phyloP scores from a whole-genome alignment of 2,329 filamentous ascomycete species.

The Calonectria fujianensis region DNA sequence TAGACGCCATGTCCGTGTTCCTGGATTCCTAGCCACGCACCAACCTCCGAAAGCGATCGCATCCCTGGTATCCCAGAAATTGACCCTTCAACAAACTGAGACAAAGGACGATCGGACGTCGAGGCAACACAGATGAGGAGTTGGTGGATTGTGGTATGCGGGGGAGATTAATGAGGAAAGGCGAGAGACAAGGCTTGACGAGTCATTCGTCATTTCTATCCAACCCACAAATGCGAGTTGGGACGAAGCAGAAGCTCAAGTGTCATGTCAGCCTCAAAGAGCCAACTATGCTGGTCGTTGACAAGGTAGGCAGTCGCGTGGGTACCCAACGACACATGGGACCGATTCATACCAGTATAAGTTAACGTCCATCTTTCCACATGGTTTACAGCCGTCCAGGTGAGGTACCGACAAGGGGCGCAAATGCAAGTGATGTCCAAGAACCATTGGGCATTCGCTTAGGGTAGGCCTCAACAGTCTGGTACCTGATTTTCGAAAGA shows the following conservation, averaged over 20 bases:
- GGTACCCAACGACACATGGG: slow-evolving; percentile 9
- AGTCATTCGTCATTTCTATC: slow-evolving; percentile 36
- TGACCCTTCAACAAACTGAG: slow-evolving; percentile 8
- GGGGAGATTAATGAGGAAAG: background rate
- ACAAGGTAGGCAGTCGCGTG: slow-evolving; percentile 23
- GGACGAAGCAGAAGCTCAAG: background rate
- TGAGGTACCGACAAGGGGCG: background rate
- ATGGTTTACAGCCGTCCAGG: background rate
- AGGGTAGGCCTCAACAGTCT: slow-evolving; percentile 5
- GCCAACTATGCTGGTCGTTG: slow-evolving; percentile 1
- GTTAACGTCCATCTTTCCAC: slow-evolving; percentile 10
- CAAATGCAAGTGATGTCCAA: slow-evolving; percentile 17
- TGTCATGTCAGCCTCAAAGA: background rate
- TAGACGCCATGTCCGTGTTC: slow-evolving; percentile 45
- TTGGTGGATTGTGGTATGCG: background rate
- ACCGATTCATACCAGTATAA: slow-evolving; percentile 17
- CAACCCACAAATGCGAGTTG: background rate
- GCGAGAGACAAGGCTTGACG: slow-evolving; percentile 16
- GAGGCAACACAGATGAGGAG: slow-evolving; percentile 2
- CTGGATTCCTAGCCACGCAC: slow-evolving; percentile 40
- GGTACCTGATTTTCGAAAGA: slow-evolving; percentile 15
- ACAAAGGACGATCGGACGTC: slow-evolving; percentile 5
- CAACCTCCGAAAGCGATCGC: slow-evolving; percentile 7
- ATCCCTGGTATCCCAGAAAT: slow-evolving; percentile 17
- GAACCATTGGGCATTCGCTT: slow-evolving; percentile 7